Base-by-base conservation (phyloP, 2,329 filamentous ascomycete genomes). In the Colletotrichum simmondsii region DNA sequence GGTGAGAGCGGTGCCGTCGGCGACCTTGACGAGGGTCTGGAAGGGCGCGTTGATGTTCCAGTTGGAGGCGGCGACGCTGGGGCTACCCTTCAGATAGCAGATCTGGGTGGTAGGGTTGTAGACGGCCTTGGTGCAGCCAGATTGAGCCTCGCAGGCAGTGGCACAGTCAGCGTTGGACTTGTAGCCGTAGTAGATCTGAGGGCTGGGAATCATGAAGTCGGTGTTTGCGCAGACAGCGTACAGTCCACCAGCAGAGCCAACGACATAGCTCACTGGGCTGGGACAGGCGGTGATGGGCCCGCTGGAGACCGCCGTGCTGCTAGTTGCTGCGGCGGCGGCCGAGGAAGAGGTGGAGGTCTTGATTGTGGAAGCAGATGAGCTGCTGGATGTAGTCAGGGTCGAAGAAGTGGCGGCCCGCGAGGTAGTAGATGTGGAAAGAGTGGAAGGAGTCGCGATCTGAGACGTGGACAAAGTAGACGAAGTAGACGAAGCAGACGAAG, bases 101-200 rank as follows among this genome's bases (percentile, higher is more conserved):
- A 19, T 60, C n/a, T 65, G 35, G 5, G 67, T 65, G 24, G 67
- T 65, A 2, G 61, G 67, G 7, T 53, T 58, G 30, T 30, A 70
- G 16, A 70, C 67, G 0, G 67, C 67, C 42, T 70, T 70, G 28
- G 60, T 65, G 35, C 67, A 70, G 28, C 53, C 67, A 0, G n/a
- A n/a, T 0, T 58, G 62, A 2, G 46, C 37, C 8, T 70, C 60
- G 22, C 60, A 70, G 4, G 58, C 37, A 11, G 61, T 53, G 8
- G 22, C 67, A 14, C 60, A 70, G 28, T 65, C 67, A 8, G 16
- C 37, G 53, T 69, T 69, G 19, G 60, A 65, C 16, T 28, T 12
- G 24, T 69, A 69, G 14, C 52, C 52, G 12, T 69, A 69, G 28
- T 64, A 69, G 37, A 69, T 69, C 16, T 69, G 66, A 6, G 66